Evolutionary conservation across 306 rosid genomes (phyloP).

Genomic region (Erythrophleum fordii): DNA sequence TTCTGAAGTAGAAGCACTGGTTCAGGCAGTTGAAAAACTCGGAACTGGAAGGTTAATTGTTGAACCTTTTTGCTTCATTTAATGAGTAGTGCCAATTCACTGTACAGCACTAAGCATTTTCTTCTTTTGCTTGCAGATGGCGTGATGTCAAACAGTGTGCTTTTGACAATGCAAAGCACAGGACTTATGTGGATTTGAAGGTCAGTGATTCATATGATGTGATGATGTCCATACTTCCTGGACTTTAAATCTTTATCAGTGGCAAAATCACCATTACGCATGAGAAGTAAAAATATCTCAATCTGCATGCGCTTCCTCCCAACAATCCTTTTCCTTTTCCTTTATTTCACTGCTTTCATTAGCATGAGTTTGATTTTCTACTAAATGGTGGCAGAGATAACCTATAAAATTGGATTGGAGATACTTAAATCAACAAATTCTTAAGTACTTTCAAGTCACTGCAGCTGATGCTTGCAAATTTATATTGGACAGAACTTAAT

Average conservation of each 20-base stretch:
- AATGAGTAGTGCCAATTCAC: neutral
- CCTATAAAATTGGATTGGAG: constrained; percentile 2
- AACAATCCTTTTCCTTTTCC: neutral
- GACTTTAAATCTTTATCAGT: neutral
- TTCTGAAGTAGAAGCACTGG: constrained; percentile 81
- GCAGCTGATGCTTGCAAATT: neutral
- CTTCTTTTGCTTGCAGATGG: constrained; percentile 51
- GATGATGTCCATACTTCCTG: neutral
- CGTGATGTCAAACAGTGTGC: constrained; percentile 73
- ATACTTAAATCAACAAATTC: neutral
- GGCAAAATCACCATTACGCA: neutral
- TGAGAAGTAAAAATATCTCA: neutral
- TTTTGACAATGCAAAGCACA: constrained; percentile 69
- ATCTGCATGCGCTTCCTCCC: neutral
- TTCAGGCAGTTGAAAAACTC: constrained; percentile 79
- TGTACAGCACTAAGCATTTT: neutral
- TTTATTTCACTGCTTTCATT: neutral
- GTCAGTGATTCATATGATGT: constrained; percentile 39
- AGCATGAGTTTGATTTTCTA: constrained; percentile 12
- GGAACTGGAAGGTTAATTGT: constrained; percentile 80
- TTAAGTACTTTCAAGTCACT: neutral
- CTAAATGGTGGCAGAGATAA: constrained; percentile 10
- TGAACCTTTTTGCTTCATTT: neutral
- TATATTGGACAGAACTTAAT: neutral
- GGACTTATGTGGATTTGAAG: constrained; percentile 83